Base-by-base conservation (phyloP, 176 grass and related monocot species). In the Microstegium vimineum region DNA sequence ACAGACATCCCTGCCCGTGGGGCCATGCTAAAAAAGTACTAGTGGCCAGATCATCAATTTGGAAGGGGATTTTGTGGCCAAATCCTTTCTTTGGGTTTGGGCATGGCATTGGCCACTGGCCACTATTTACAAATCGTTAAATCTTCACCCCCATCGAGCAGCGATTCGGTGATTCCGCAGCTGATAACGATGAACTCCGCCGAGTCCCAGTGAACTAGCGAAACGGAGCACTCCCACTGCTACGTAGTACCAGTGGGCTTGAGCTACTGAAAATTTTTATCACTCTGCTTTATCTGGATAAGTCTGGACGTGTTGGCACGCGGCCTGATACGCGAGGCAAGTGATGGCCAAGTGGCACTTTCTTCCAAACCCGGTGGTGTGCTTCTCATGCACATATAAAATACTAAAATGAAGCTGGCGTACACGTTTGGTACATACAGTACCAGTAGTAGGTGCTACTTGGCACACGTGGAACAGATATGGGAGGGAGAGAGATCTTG, bases 371-470 rank as follows among this genome's bases (percentile, higher is more conserved):
- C 2, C 8, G 56, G 66, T 73, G 66, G 66, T 66, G 43, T 66
- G 80, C 60, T 52, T 37, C 45, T 22, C 30, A 13, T 27, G 68
- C 46, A 47, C 6, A 4, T 47, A 32, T 3, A 52, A 26, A 12
- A 60, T 2, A 8, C n/a, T n/a, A n/a, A 38, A 82, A 49, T 0
- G 42, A 69, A 78, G 67, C 8, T 79, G 37, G 67, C 84, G 79
- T 90, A 69, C 88, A 90, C 78, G 88, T 82, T 86, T 90, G 88
- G 34, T 56, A 5, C 32, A 10, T 4, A 10, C 20, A 9, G 20
- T 56, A 47, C 45, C n/a, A n/a, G n/a, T n/a, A 18, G 16, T 17
- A 56, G 52, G 52, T 57, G 1, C 33, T 71, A 15, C 33, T 81
- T 56, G 33, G 10, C 10, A 71, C 83, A 86, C 83, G 83, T 81